Percentiles rank a stretch among this genome's conserved stretches.
phyloP scores from a whole-genome alignment of 306 rosid species.

The Carpinus viminea region DNA sequence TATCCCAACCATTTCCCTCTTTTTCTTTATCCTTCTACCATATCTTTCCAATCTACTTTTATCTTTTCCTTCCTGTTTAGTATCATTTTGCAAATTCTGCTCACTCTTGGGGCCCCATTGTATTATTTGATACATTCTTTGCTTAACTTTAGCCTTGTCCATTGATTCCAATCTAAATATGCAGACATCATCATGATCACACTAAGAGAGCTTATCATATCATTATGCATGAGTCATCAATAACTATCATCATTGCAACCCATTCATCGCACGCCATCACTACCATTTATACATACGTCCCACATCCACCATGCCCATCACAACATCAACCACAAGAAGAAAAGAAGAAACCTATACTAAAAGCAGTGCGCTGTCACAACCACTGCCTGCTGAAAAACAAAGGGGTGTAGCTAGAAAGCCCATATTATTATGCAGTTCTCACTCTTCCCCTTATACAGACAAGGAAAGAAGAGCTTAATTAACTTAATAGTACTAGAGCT shows the following conservation, averaged over 20 bases:
- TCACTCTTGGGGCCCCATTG: not conserved
- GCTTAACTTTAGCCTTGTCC: not conserved
- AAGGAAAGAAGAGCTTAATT: constrained; percentile 27
- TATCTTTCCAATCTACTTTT: not conserved
- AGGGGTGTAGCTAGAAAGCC: constrained; percentile 1
- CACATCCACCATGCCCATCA: constrained; percentile 17
- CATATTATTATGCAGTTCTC: constrained; percentile 39
- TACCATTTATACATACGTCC: constrained; percentile 26
- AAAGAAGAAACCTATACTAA: constrained; percentile 20
- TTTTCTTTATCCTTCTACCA: not conserved
- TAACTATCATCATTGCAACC: constrained; percentile 29
- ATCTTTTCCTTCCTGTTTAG: not conserved
- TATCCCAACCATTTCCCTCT: not conserved
- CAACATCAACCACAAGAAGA: constrained; percentile 23
- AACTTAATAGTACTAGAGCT: constrained; percentile 11
- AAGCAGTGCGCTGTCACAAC: constrained; percentile 19
- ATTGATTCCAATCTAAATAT: not conserved
- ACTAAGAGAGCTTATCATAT: not conserved
- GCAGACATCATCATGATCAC: not conserved
- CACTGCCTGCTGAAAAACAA: not conserved
- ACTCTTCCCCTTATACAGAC: constrained; percentile 27
- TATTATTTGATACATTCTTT: not conserved
- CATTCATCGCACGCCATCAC: constrained; percentile 35
- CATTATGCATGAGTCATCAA: constrained; percentile 24
- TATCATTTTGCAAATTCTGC: not conserved